phyloP scores from a whole-genome alignment of 495 filamentous ascomycete genomes.

The Annulohypoxylon nitens region DNA sequence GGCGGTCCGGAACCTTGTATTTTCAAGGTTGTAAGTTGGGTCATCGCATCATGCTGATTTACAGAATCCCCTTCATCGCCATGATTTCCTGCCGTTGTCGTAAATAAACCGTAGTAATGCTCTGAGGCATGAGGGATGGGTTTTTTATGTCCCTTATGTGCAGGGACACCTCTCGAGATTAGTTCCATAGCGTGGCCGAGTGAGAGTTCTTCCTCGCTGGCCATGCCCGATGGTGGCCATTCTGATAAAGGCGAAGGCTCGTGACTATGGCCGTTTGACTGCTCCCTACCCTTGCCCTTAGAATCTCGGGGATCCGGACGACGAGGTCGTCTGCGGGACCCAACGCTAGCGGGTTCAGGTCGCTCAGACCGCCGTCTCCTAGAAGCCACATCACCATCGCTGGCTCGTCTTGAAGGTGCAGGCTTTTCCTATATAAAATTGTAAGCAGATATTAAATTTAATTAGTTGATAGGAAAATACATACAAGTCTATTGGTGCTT shows the following conservation, averaged over 20 bases:
- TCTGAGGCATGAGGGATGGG: constrained; percentile 62
- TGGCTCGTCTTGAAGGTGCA: constrained; percentile 42
- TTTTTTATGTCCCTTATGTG: constrained; percentile 61
- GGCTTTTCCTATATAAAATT: constrained; percentile 48
- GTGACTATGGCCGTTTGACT: constrained; percentile 49
- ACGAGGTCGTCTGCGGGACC: constrained; percentile 56
- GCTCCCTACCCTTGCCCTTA: constrained; percentile 61
- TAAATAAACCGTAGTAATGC: constrained; percentile 64
- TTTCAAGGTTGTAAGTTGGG: constrained; percentile 62
- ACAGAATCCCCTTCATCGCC: constrained; percentile 60
- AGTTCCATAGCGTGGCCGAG: constrained; percentile 62
- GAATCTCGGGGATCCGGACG: constrained; percentile 53
- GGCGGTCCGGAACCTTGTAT: constrained; percentile 55
- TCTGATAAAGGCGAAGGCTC: constrained; percentile 58
- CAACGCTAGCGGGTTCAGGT: constrained; percentile 11
- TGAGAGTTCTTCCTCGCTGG: constrained; percentile 58
- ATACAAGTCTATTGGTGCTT: constrained; percentile 49
- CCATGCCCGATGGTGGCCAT: constrained; percentile 63
- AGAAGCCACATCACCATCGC: constrained; percentile 51
- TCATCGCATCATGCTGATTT: constrained; percentile 63
- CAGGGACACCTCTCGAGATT: constrained; percentile 61
- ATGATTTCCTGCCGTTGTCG: constrained; percentile 60
- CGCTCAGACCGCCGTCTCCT: constrained; percentile 40
- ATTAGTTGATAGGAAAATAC: constrained; percentile 17
- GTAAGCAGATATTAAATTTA: constrained; percentile 28